A percentile compares a stretch with the other conserved stretches of the same genome.
Evolutionary conservation across 1,284 basidiomycete species (phyloP).

Genomic region (Cryptococcus maquisensis): DNA sequence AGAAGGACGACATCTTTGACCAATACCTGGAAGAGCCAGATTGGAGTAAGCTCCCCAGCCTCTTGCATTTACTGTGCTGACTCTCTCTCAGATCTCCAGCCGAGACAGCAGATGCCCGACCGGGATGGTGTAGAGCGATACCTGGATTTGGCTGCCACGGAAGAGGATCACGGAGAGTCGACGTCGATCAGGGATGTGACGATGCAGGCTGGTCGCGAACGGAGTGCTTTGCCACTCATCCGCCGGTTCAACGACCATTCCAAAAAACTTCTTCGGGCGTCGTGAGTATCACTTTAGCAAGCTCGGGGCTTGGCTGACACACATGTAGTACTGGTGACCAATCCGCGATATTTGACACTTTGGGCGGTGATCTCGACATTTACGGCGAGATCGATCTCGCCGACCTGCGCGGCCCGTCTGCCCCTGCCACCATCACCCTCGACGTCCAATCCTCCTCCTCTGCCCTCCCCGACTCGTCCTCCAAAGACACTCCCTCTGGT

Average conservation of each 20-base stretch:
- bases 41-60: slow-evolving; percentile 55
- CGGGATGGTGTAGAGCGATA: slow-evolving; percentile 62
- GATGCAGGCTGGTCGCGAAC: slow-evolving; percentile 90
- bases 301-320: not conserved
- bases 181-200: slow-evolving; percentile 85
- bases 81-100: slow-evolving; percentile 64
- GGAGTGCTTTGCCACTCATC: slow-evolving; percentile 83
- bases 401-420: slow-evolving; percentile 69
- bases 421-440: slow-evolving; percentile 65
- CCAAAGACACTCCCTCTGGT: slow-evolving; percentile 23
- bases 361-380: slow-evolving; percentile 21
- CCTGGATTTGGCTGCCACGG: slow-evolving; percentile 80
- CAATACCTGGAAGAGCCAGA: slow-evolving; percentile 91
- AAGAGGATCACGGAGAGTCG: slow-evolving; percentile 85
- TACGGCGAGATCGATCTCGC: slow-evolving; percentile 78
- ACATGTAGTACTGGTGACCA: not conserved
- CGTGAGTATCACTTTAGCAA: slow-evolving; percentile 11
- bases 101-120: slow-evolving; percentile 63
- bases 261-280: slow-evolving; percentile 62
- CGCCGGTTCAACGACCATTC: slow-evolving; percentile 98
- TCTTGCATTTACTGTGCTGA: not conserved
- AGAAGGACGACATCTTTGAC: slow-evolving; percentile 92
- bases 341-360: not conserved
- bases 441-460: slow-evolving; percentile 57
- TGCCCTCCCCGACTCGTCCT: slow-evolving; percentile 11